A percentile compares a stretch with the other conserved stretches of the same genome.
Evolutionary conservation across 768 basidiomycete genomes (phyloP).

Genomic region (Kwoniella botswanensis): DNA sequence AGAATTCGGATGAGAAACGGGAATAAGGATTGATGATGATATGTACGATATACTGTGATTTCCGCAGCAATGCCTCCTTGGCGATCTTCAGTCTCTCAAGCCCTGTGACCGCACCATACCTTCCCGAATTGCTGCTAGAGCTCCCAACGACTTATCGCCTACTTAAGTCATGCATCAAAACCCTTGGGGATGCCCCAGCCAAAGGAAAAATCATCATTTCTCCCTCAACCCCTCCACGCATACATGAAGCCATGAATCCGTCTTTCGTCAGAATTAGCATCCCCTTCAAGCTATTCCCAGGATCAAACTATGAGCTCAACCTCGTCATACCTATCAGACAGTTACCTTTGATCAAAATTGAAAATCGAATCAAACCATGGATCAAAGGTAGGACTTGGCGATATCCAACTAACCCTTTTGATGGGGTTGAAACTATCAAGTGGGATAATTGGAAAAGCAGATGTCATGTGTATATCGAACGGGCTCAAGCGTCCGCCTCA

Average conservation of each 20-base stretch:
- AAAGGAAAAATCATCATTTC: background rate
- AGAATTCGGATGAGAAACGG: no score
- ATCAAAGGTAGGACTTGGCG: constrained; percentile 6
- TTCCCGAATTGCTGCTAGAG: background rate
- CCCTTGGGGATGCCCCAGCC: background rate
- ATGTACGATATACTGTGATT: no score
- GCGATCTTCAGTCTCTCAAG: background rate
- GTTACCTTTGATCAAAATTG: background rate
- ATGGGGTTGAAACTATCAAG: background rate
- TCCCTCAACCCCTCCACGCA: no score
- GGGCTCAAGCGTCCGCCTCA: no score
- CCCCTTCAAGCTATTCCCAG: background rate
- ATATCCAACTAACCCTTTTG: background rate
- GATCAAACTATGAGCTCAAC: background rate
- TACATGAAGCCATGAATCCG: background rate
- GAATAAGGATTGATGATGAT: no score
- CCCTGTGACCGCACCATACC: background rate
- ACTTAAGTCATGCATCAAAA: background rate
- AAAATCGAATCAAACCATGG: background rate
- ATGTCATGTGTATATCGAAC: background rate
- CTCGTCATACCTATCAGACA: constrained; percentile 1
- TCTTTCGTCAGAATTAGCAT: background rate
- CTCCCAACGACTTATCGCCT: background rate
- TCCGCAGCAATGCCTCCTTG: background rate
- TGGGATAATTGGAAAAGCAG: background rate